Evolutionary conservation across 148 eudicot genomes (phyloP).

Genomic region (Fagopyrum homotropicum): DNA sequence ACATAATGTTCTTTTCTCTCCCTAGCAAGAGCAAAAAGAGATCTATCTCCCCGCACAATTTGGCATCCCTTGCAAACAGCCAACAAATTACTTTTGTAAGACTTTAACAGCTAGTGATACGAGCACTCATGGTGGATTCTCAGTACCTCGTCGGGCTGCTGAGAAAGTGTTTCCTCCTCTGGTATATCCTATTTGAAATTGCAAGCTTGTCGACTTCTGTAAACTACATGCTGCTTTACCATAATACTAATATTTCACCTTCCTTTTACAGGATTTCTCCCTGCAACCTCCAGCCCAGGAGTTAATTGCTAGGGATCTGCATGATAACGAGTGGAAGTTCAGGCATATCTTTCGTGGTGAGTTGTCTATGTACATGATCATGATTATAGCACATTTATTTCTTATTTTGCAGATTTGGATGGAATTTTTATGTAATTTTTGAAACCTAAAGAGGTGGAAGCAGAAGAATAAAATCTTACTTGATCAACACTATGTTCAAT

Average conservation of each 20-base stretch:
- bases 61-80: slow-evolving; percentile 58
- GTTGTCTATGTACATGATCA: not conserved
- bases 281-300: slow-evolving; percentile 72
- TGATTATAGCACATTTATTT: not conserved
- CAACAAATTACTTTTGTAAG: slow-evolving; percentile 70
- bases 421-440: not conserved
- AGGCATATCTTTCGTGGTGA: slow-evolving; percentile 67
- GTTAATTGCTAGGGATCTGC: slow-evolving; percentile 60
- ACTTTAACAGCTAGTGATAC: slow-evolving; percentile 77
- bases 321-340: slow-evolving; percentile 71
- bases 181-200: slow-evolving; percentile 26
- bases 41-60: slow-evolving; percentile 55
- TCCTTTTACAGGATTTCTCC: slow-evolving; percentile 42
- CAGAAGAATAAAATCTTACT: not conserved
- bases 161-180: slow-evolving; percentile 79
- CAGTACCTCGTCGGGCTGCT: slow-evolving; percentile 81
- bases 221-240: not conserved
- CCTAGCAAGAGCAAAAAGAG: slow-evolving; percentile 67
- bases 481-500: not conserved
- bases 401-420: not conserved
- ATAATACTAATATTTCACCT: not conserved
- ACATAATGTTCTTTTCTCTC: not conserved
- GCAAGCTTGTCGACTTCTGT: not conserved
- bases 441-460: not conserved
- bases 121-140: slow-evolving; percentile 77